phyloP scores from a whole-genome alignment of 768 basidiomycete genomes.

The Fomitopsis pulvina region DNA sequence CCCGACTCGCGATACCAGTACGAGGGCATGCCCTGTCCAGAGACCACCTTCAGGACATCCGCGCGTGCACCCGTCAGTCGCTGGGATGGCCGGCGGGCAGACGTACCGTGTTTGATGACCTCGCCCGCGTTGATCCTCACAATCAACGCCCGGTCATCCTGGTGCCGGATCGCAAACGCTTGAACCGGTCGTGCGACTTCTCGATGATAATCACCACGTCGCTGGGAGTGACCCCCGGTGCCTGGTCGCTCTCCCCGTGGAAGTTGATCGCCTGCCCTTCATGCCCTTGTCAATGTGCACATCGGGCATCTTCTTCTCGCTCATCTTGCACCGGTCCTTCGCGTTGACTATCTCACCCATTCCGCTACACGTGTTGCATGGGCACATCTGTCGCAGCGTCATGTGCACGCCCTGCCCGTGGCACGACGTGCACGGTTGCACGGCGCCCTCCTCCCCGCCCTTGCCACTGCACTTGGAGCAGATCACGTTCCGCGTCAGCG shows the following conservation, averaged over 20 bases:
- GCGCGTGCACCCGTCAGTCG: constrained; percentile 8
- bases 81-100: neutral
- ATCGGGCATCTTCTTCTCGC: constrained; percentile 95
- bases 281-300: constrained; percentile 98
- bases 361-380: constrained; percentile 89
- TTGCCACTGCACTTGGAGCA: constrained; percentile 93
- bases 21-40: constrained; percentile 97
- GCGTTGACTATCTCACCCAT: constrained; percentile 92
- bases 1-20: constrained; percentile 96
- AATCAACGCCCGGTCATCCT: constrained; percentile 86
- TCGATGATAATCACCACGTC: constrained; percentile 94
- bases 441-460: constrained; percentile 96
- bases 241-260: constrained; percentile 87
- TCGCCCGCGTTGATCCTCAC: constrained; percentile 86
- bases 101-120: constrained; percentile 86
- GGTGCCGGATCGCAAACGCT: constrained; percentile 85
- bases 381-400: constrained; percentile 94
- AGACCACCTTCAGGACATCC: constrained; percentile 89
- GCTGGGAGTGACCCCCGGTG: constrained; percentile 82
- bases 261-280: constrained; percentile 92
- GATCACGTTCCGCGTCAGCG: constrained; percentile 91
- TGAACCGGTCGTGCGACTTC: constrained; percentile 84
- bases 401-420: constrained; percentile 87
- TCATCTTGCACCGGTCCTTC: constrained; percentile 86
- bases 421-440: constrained; percentile 71